phyloP scores from a whole-genome alignment of 345 rosid genomes.

The Gossypium longicalyx region DNA sequence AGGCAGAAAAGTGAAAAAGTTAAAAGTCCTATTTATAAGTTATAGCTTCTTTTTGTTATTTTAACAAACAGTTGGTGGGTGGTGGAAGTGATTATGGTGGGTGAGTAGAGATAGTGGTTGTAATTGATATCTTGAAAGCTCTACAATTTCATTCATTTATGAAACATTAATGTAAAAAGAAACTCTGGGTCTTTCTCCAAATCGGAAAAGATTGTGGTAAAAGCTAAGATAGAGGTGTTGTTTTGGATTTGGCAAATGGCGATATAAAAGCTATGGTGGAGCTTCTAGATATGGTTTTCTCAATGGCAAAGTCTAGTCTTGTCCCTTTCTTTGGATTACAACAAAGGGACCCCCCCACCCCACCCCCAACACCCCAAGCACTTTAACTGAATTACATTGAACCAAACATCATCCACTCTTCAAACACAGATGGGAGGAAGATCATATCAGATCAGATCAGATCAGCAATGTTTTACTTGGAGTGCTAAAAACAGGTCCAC shows the following conservation, averaged over 20 bases:
- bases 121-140: not conserved
- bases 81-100: not conserved
- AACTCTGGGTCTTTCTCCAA: conserved; percentile 2
- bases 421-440: not conserved
- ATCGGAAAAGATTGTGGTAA: conserved; percentile 13
- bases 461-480: not conserved
- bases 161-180: not conserved
- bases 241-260: not conserved
- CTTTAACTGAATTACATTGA: conserved; percentile 26
- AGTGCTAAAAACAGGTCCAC: not conserved
- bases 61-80: conserved; percentile 5
- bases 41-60: not conserved
- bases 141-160: not conserved
- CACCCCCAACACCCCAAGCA: conserved; percentile 1
- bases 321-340: conserved; percentile 26
- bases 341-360: conserved; percentile 13
- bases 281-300: conserved; percentile 12
- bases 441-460: not conserved
- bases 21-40: not conserved
- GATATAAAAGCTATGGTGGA: conserved; percentile 15
- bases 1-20: not conserved
- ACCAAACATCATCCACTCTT: not conserved
- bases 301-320: conserved; percentile 14
- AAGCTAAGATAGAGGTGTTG: conserved; percentile 10
- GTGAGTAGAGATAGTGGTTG: not conserved